These are phyloP conservation scores for Crataegus laevigata DNA, from an alignment of 306 rosid species.

Conservation along the genomic window DNA sequence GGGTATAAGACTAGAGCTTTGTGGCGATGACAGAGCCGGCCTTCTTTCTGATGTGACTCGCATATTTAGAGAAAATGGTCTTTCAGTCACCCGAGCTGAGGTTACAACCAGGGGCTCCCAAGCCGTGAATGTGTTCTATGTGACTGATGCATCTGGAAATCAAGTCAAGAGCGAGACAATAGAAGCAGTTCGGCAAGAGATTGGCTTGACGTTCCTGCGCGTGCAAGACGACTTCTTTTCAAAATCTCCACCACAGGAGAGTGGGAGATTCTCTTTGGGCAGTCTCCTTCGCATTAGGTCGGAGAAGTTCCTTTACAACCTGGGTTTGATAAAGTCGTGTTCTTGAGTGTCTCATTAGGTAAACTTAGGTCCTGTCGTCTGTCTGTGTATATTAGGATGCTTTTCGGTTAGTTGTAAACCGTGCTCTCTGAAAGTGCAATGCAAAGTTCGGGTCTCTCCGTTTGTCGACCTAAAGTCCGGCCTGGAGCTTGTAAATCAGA, in stretches of 20 bases:
- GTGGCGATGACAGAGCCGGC: conserved; percentile 79
- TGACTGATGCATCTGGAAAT: conserved; percentile 72
- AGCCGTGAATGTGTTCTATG: conserved; percentile 85
- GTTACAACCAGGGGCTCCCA: conserved; percentile 72
- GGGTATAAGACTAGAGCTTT: conserved; percentile 88
- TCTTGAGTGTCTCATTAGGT: conserved; percentile 37
- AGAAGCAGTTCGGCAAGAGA: conserved; percentile 81
- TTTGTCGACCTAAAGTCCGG: conserved; percentile 7
- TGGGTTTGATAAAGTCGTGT: conserved; percentile 75
- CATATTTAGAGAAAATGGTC: conserved; percentile 90
- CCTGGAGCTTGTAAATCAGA: conserved; percentile 12
- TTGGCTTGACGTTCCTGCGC: conserved; percentile 56
- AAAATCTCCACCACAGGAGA: conserved; percentile 48
- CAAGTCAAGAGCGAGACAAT: conserved; percentile 76
- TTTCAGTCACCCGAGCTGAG: conserved; percentile 84
- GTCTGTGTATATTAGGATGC: conserved; percentile 32
- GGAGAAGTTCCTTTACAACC: conserved; percentile 77
- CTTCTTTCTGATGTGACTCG: conserved; percentile 94
- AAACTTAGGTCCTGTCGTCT: background rate
- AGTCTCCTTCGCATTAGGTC: conserved; percentile 72
- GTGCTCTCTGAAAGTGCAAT: conserved; percentile 16
- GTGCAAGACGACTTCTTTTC: conserved; percentile 49
- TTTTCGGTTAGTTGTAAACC: conserved; percentile 19
- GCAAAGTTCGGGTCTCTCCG: conserved; percentile 1
- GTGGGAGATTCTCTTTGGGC: conserved; percentile 57